phyloP scores from a whole-genome alignment of 257 asterid species.

The Solanum microdontum region DNA sequence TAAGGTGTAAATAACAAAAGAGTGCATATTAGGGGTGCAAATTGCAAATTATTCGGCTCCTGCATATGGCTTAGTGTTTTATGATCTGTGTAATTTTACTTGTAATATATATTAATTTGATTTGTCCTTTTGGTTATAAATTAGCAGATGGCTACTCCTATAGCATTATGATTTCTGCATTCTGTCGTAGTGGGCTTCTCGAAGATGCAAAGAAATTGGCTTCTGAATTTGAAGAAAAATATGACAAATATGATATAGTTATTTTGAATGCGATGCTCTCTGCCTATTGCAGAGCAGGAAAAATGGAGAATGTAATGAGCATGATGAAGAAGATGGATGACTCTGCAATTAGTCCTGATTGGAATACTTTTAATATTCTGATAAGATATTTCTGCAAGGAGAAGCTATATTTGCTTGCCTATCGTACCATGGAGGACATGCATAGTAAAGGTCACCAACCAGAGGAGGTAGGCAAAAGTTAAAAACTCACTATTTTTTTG shows the following conservation, averaged over 20 bases:
- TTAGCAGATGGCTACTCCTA: slow-evolving; percentile 80
- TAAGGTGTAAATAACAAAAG: neutral
- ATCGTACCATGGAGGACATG: slow-evolving; percentile 87
- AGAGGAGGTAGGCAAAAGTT: slow-evolving; percentile 54
- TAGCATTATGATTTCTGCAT: slow-evolving; percentile 92
- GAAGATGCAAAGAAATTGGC: slow-evolving; percentile 89
- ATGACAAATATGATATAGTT: slow-evolving; percentile 82
- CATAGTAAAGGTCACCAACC: slow-evolving; percentile 73
- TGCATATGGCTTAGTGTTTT: neutral
- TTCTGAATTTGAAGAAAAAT: slow-evolving; percentile 62
- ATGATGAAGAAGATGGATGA: slow-evolving; percentile 94
- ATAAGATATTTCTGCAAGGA: slow-evolving; percentile 84
- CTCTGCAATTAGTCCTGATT: slow-evolving; percentile 67
- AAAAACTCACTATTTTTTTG: neutral
- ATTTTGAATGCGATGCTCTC: slow-evolving; percentile 81
- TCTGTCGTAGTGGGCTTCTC: slow-evolving; percentile 60
- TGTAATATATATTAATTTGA: slow-evolving; percentile 7
- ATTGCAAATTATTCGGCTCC: neutral
- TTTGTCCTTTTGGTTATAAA: slow-evolving; percentile 4
- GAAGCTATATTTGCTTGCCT: slow-evolving; percentile 66
- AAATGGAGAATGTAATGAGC: slow-evolving; percentile 92
- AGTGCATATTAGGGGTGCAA: neutral
- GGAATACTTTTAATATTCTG: slow-evolving; percentile 73
- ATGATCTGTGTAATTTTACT: neutral
- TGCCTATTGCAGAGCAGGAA: slow-evolving; percentile 88